Conservation (phyloP, 345 rosid genomes). For the Salix koriyanagi region DNA sequence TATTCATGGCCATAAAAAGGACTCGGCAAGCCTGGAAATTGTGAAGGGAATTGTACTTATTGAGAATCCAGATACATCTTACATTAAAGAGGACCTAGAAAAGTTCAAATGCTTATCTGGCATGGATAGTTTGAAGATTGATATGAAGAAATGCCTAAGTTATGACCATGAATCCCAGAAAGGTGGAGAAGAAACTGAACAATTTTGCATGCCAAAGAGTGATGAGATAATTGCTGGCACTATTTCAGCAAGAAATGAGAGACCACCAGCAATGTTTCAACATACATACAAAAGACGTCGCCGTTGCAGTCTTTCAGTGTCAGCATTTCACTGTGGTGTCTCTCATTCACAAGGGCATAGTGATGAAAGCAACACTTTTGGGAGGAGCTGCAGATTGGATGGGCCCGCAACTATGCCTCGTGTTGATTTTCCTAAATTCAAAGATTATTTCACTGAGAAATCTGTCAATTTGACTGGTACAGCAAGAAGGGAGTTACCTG, state of each 20-base stretch:
- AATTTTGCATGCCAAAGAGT: slow-evolving; percentile 8
- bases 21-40: slow-evolving; percentile 34
- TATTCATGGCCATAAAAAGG: slow-evolving; percentile 46
- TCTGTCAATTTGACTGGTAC: slow-evolving; percentile 17
- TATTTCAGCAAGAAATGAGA: slow-evolving; percentile 10
- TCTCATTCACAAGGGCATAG: slow-evolving; percentile 2
- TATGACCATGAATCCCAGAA: slow-evolving; percentile 21
- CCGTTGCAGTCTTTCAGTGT: background rate
- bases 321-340: background rate
- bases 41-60: slow-evolving; percentile 55
- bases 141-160: slow-evolving; percentile 28
- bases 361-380: slow-evolving; percentile 1
- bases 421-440: slow-evolving; percentile 15
- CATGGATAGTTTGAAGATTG: slow-evolving; percentile 40
- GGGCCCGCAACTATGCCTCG: slow-evolving; percentile 20
- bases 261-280: slow-evolving; percentile 13
- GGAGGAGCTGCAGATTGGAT: slow-evolving; percentile 18
- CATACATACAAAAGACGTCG: slow-evolving; percentile 11
- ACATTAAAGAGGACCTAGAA: slow-evolving; percentile 34
- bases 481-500: background rate
- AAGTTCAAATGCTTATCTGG: slow-evolving; percentile 46
- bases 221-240: slow-evolving; percentile 8
- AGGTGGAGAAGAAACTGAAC: slow-evolving; percentile 15
- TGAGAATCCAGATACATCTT: slow-evolving; percentile 38
- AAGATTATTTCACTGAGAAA: slow-evolving; percentile 26